Percentiles rank a stretch among this genome's conserved stretches.
Conservation (phyloP, 352 stramenopile species). For the Thraustotheca clavata region DNA sequence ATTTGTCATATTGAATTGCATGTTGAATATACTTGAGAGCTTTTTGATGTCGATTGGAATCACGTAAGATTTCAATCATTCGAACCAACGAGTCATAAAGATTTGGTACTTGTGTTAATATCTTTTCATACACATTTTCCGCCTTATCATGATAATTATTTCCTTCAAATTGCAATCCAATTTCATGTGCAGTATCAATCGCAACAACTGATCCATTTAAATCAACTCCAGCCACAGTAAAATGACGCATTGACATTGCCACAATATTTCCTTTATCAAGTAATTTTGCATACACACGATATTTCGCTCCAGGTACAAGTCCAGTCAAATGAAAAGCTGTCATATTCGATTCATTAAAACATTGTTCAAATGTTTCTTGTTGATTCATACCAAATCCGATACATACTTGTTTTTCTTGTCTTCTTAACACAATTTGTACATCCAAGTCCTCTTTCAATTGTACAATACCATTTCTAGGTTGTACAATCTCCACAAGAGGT, state of each 20-base stretch:
- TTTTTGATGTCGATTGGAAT: conserved; percentile 23
- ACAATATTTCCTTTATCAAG: conserved; percentile 40
- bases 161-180: conserved; percentile 34
- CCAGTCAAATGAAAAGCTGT: conserved; percentile 45
- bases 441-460: conserved; percentile 25
- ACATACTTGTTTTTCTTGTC: too few relatives aligned
- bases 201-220: conserved; percentile 28
- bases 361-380: conserved; percentile 41
- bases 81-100: too few relatives aligned
- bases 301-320: conserved; percentile 44
- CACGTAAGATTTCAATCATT: too few relatives aligned
- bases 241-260: conserved; percentile 50
- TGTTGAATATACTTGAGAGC: conserved; percentile 33
- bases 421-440: too few relatives aligned
- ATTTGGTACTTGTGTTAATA: conserved; percentile 49
- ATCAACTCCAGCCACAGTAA: conserved; percentile 44
- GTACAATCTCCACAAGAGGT: too few relatives aligned
- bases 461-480: too few relatives aligned
- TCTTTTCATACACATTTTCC: conserved; percentile 35
- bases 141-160: conserved; percentile 26
- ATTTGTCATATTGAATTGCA: conserved; percentile 37
- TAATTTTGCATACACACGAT: conserved; percentile 45
- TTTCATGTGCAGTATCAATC: conserved; percentile 35
- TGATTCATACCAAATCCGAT: too few relatives aligned
- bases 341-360: conserved; percentile 50